These are phyloP conservation scores for Tolypocladium cylindrosporum DNA, from an alignment of 2,329 filamentous ascomycete genomes.

Conservation along the genomic window DNA sequence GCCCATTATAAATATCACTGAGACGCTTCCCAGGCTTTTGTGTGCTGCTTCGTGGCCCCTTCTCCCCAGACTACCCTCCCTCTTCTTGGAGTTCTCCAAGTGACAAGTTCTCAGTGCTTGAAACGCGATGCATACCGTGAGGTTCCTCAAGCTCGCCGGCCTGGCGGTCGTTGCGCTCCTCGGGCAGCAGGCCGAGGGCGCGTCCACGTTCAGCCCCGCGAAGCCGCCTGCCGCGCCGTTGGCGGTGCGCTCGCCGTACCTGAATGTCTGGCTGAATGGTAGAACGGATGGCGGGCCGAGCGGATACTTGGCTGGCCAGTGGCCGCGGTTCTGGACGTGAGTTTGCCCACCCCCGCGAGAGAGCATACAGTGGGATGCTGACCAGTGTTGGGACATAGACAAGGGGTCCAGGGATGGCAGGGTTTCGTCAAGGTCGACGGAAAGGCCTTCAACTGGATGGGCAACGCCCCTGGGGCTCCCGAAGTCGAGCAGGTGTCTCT, in stretches of 20 bases:
- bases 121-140: constrained; percentile 5
- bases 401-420: constrained; percentile 49
- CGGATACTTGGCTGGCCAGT: constrained; percentile 57
- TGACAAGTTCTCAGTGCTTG: background rate
- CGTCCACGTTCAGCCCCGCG: constrained; percentile 51
- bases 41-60: background rate
- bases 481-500: constrained; percentile 51
- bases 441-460: constrained; percentile 57
- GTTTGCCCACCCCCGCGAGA: constrained; percentile 13
- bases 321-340: constrained; percentile 61
- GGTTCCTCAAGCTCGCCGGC: constrained; percentile 10
- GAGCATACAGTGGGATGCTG: background rate
- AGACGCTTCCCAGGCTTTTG: background rate
- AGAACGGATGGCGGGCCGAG: constrained; percentile 53
- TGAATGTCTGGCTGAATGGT: constrained; percentile 59
- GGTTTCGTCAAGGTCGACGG: constrained; percentile 62
- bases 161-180: constrained; percentile 9
- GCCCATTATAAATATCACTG: background rate
- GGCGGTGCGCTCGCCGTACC: constrained; percentile 65
- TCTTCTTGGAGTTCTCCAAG: background rate
- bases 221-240: constrained; percentile 60
- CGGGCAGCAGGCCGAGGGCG: constrained; percentile 7
- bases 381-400: constrained; percentile 25
- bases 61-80: background rate
- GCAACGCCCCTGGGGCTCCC: constrained; percentile 36